phyloP scores from a whole-genome alignment of 2,329 filamentous ascomycete genomes.

The Rachicladosporium sp. region DNA sequence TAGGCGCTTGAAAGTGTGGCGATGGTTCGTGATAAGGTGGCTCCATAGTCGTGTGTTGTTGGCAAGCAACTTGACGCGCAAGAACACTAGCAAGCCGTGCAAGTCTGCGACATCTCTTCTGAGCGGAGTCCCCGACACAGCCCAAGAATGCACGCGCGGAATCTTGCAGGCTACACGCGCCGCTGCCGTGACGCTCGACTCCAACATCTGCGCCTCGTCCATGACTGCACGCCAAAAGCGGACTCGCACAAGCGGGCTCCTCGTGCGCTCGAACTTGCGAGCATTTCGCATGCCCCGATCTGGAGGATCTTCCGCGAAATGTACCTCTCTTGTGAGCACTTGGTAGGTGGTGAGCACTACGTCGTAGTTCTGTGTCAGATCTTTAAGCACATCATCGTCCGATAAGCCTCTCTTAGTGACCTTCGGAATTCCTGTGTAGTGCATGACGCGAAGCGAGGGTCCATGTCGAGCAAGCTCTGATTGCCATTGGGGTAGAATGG shows the following conservation, averaged over 20 bases:
- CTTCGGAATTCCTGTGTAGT: conserved; percentile 41
- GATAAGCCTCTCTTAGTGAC: conserved; percentile 18
- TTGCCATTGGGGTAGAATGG: conserved; percentile 52
- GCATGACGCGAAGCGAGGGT: conserved; percentile 41
- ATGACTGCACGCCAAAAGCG: conserved; percentile 75
- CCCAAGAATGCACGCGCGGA: conserved; percentile 80
- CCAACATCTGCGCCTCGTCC: conserved; percentile 81
- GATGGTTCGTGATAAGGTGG: conserved; percentile 47
- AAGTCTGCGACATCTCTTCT: conserved; percentile 69
- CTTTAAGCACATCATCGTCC: conserved; percentile 30
- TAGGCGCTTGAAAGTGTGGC: conserved; percentile 52
- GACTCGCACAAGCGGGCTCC: conserved; percentile 69
- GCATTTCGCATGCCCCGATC: conserved; percentile 52
- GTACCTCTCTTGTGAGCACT: conserved; percentile 66
- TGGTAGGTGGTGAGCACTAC: conserved; percentile 53
- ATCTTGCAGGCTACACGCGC: conserved; percentile 69
- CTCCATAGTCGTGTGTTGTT: conserved; percentile 55
- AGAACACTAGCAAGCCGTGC: conserved; percentile 67
- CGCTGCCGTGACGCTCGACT: conserved; percentile 73
- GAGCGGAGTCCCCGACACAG: conserved; percentile 80
- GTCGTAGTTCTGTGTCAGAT: conserved; percentile 37
- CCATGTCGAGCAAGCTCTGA: conserved; percentile 47
- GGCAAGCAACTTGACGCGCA: conserved; percentile 66
- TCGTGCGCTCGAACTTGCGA: conserved; percentile 41
- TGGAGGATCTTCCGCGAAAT: conserved; percentile 60